Conservation (phyloP, 192 early-diverging fungal genomes). For the Linnemannia elongata region DNA sequence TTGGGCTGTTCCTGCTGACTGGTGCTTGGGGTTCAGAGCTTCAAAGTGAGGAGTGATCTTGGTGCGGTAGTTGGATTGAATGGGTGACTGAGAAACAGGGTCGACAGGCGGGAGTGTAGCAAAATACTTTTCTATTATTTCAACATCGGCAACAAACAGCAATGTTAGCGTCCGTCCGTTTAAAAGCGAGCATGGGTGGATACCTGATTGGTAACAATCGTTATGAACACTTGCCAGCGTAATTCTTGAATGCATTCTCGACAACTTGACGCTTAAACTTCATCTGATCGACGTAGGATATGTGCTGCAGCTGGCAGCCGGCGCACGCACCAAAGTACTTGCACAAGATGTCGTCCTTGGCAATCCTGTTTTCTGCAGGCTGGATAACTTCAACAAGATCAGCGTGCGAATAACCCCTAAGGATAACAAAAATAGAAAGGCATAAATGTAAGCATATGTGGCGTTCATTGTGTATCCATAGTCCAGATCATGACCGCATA, state of each 20-base stretch:
- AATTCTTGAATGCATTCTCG: conserved; percentile 62
- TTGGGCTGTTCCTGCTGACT: conserved; percentile 37
- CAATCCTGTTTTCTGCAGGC: conserved; percentile 45
- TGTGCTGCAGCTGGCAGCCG: conserved; percentile 75
- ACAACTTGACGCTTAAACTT: conserved; percentile 70
- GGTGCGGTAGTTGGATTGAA: conserved; percentile 71
- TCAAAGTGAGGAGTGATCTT: conserved; percentile 80
- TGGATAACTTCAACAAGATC: conserved; percentile 53
- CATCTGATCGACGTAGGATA: conserved; percentile 71
- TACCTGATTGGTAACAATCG: not conserved
- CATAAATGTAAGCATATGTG: not conserved
- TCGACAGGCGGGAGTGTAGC: conserved; percentile 58
- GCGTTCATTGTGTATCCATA: not conserved
- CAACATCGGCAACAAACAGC: not conserved
- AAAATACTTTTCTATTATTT: conserved; percentile 53
- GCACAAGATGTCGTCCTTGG: conserved; percentile 63
- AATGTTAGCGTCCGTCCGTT: not conserved
- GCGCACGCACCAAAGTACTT: conserved; percentile 72
- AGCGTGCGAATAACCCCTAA: conserved; percentile 54
- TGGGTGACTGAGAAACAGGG: conserved; percentile 65
- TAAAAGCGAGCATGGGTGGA: not conserved
- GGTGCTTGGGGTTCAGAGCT: conserved; percentile 60
- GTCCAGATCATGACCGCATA: not conserved
- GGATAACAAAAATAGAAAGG: not conserved
- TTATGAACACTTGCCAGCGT: conserved; percentile 26